Base-by-base conservation (phyloP, 2,329 filamentous ascomycete species). In the Calonectria pseudoreteaudii region DNA sequence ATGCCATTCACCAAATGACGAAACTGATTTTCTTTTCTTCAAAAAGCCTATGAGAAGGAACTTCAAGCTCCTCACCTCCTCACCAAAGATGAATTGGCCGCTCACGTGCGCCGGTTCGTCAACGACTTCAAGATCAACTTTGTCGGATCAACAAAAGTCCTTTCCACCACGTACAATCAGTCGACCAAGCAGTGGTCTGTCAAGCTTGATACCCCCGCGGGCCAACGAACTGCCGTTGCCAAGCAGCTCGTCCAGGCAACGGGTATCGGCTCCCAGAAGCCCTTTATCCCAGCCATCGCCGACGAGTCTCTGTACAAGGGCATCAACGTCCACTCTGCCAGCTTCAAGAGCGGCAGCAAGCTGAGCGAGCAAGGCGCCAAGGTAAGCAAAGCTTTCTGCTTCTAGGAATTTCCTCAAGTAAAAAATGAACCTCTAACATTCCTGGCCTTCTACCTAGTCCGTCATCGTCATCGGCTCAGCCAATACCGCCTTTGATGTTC, bases 161-260 rank as follows among this genome's bases (percentile, higher is more conserved):
- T 49, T 2, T 73, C 73, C 0, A 77, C 76, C 1, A 4, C 34
- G 0, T 78, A 78, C 26, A 8, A 75, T 9, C 31, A 11, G 7
- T 16, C 60, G 6, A 34, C 41, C 2, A 11, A 41, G 16, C 60
- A 18, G 36, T 78, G 75, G 75, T 41, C 1, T 2, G 16, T 78
- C 2, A 31, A 66, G 20, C 41, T 77, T 1, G 11, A 69, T 5
- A 73, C 56, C 0, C 73, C 62, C 18, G 1, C 14, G 18, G 50
- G 66, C 7, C 2, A 6, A 4, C 8, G 47, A 0, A 52, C 28
- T 0, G 62, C 74, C 0, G n/a, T 28, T 9, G 34, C 75, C 0
- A 76, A 58, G 10, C 73, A 78, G 3, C 14, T 78, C 0, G 68
- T 78, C 3, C 76, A 78, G 23, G 76, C 76, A 2, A 78, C 71